Evolutionary conservation across 805 yeast genomes (phyloP).

Genomic region (Yamadazyma phyllophila): DNA sequence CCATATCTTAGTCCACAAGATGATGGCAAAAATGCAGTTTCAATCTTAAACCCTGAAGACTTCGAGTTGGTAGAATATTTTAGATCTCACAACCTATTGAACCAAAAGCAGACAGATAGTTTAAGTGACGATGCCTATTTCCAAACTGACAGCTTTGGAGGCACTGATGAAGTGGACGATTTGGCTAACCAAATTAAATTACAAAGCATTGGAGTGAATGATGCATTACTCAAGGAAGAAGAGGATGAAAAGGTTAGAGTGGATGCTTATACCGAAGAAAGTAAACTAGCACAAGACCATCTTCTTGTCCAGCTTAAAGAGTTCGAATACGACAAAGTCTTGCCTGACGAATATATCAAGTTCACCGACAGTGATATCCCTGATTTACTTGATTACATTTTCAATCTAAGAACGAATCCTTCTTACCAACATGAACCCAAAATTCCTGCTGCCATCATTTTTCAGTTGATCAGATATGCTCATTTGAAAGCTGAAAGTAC

Average conservation of each 20-base stretch:
- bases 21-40: constrained; percentile 50
- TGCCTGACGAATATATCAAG: constrained; percentile 59
- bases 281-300: constrained; percentile 29
- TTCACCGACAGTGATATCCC: constrained; percentile 61
- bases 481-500: constrained; percentile 54
- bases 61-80: constrained; percentile 54
- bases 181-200: constrained; percentile 32
- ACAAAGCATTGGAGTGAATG: constrained; percentile 27
- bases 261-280: constrained; percentile 26
- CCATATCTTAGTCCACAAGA: constrained; percentile 38
- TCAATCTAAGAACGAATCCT: constrained; percentile 39
- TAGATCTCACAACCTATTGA: constrained; percentile 46
- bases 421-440: constrained; percentile 46
- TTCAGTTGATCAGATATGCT: constrained; percentile 69
- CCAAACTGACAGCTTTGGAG: constrained; percentile 21
- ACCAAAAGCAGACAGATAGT: constrained; percentile 16
- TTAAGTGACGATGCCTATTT: constrained; percentile 10
- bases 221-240: constrained; percentile 11
- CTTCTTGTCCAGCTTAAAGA: constrained; percentile 27
- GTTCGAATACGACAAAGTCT: constrained; percentile 56
- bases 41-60: constrained; percentile 54
- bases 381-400: constrained; percentile 46
- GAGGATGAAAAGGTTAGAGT: constrained; percentile 14
- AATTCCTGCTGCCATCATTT: constrained; percentile 67
- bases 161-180: constrained; percentile 33